Percentiles rank a stretch among this genome's conserved stretches.
phyloP scores from a whole-genome alignment of 148 eudicot genomes.

The Tetragonia tetragonoides region DNA sequence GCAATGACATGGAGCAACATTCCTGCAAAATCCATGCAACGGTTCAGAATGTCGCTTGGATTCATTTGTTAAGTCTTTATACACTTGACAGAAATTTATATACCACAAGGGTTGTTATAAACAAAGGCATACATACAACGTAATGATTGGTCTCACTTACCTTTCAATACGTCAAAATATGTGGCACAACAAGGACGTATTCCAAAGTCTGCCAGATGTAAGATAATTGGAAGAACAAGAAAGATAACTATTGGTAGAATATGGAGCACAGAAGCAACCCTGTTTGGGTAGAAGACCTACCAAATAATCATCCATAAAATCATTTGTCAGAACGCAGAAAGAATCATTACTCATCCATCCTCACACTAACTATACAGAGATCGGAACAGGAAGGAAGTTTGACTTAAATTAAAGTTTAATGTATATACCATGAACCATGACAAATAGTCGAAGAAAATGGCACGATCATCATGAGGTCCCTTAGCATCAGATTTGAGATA shows the following conservation, averaged over 20 bases:
- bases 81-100: not conserved
- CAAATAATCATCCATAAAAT: constrained; percentile 7
- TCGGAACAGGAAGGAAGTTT: constrained; percentile 3
- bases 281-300: constrained; percentile 72
- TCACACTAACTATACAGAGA: constrained; percentile 13
- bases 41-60: constrained; percentile 11
- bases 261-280: constrained; percentile 67
- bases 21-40: constrained; percentile 49
- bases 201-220: constrained; percentile 39
- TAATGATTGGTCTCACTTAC: constrained; percentile 34
- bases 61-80: not conserved
- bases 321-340: constrained; percentile 18
- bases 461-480: constrained; percentile 46
- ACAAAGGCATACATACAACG: not conserved
- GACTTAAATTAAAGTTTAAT: not conserved
- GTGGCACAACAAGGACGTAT: constrained; percentile 38
- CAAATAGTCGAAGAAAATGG: constrained; percentile 83
- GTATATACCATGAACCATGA: constrained; percentile 73
- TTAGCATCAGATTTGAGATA: constrained; percentile 36
- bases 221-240: constrained; percentile 58
- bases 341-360: not conserved
- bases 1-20: constrained; percentile 56
- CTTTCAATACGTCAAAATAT: constrained; percentile 63
- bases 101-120: not conserved
- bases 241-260: constrained; percentile 62